A percentile compares a stretch with the other conserved stretches of the same genome.
Evolutionary conservation across 352 stramenopile species (phyloP).

Genomic region (Blastocystis sp.): DNA sequence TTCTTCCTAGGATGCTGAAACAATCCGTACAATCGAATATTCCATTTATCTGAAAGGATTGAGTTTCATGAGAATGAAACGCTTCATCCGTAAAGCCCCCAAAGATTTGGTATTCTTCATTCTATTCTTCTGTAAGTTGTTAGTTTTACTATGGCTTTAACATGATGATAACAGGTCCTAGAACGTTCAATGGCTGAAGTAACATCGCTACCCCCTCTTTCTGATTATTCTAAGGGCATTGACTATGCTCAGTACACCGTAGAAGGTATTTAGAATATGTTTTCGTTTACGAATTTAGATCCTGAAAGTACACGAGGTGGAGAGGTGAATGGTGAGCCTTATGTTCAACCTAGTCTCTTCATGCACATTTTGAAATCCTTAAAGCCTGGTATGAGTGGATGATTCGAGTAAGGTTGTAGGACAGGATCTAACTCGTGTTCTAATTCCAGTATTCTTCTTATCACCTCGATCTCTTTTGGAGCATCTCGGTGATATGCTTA

Average conservation of each 20-base stretch:
- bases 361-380: conserved; percentile 53
- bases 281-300: neutral
- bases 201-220: neutral
- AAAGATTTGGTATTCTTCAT: no score
- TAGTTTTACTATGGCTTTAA: no score
- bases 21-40: no score
- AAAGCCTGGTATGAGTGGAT: neutral
- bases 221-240: neutral
- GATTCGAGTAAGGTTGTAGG: neutral
- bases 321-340: conserved; percentile 16
- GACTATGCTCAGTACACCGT: conserved; percentile 38
- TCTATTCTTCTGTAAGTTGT: no score
- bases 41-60: no score
- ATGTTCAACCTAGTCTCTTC: conserved; percentile 53
- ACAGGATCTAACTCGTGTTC: conserved; percentile 34
- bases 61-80: neutral
- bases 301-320: conserved; percentile 8
- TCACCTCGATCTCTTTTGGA: conserved; percentile 22
- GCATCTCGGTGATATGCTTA: conserved; percentile 36
- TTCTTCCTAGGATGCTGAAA: no score
- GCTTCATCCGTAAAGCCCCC: neutral
- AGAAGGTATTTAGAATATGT: neutral
- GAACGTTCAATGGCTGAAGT: neutral
- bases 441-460: conserved; percentile 46
- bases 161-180: neutral